These are phyloP conservation scores for Calonectria fujianensis DNA, from an alignment of 2,329 filamentous ascomycete species.

Conservation along the genomic window DNA sequence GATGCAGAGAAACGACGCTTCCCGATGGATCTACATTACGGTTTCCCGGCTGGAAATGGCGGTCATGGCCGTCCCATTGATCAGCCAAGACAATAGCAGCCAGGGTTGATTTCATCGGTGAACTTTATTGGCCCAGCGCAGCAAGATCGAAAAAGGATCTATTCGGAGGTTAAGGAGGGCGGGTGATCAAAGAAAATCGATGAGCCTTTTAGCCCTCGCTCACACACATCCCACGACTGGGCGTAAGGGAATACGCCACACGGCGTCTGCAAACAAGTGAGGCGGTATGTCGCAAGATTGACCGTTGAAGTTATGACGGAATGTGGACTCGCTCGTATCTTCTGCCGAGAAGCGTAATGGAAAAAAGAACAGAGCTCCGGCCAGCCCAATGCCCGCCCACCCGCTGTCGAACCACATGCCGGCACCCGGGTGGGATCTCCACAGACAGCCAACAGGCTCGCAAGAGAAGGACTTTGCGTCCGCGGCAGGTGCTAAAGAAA, in stretches of 20 bases:
- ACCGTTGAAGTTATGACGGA: slow-evolving; percentile 28
- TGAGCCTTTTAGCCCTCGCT: slow-evolving; percentile 28
- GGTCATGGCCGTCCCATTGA: slow-evolving; percentile 37
- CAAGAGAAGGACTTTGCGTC: not conserved
- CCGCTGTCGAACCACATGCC: slow-evolving; percentile 6
- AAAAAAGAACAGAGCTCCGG: slow-evolving; percentile 17
- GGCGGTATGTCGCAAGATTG: slow-evolving; percentile 38
- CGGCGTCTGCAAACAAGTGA: slow-evolving; percentile 40
- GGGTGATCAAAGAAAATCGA: slow-evolving; percentile 13
- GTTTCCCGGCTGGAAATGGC: slow-evolving; percentile 38
- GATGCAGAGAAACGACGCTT: slow-evolving; percentile 40
- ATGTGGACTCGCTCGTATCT: not conserved
- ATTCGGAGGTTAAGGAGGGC: slow-evolving; percentile 21
- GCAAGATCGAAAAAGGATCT: slow-evolving; percentile 23
- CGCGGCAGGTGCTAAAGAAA: slow-evolving; percentile 23
- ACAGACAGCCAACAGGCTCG: slow-evolving; percentile 4
- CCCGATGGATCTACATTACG: slow-evolving; percentile 51
- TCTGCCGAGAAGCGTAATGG: slow-evolving; percentile 20
- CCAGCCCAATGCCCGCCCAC: slow-evolving; percentile 9
- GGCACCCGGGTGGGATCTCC: slow-evolving; percentile 10
- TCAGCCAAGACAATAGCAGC: slow-evolving; percentile 29
- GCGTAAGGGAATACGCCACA: slow-evolving; percentile 43
- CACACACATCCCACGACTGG: slow-evolving; percentile 17
- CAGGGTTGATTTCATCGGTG: slow-evolving; percentile 8
- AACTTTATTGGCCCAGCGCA: slow-evolving; percentile 1